phyloP scores from a whole-genome alignment of 2,329 filamentous ascomycete genomes.

The Sporothrix protearum region DNA sequence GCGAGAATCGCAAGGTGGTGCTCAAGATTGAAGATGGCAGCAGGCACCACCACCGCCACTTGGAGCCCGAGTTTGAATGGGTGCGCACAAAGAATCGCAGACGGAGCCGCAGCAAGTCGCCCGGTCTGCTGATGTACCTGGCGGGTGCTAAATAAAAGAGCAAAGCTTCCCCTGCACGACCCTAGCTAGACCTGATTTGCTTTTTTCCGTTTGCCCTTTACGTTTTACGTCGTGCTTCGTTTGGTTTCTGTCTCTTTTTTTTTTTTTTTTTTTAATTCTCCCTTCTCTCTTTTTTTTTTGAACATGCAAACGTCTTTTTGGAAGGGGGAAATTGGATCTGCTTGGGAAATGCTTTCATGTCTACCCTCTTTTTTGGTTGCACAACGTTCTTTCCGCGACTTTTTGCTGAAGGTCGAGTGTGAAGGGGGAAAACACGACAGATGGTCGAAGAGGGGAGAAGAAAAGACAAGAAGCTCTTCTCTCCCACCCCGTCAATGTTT shows the following conservation, averaged over 20 bases:
- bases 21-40: slow-evolving; percentile 47
- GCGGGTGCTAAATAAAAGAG: slow-evolving; percentile 42
- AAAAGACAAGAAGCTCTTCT: not conserved
- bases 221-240: slow-evolving; percentile 8
- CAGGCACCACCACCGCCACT: slow-evolving; percentile 42
- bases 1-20: slow-evolving; percentile 52
- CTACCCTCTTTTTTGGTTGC: not conserved
- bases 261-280: not conserved
- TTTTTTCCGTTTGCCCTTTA: not conserved
- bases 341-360: not conserved
- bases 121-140: slow-evolving; percentile 55
- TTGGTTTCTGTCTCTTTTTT: not conserved
- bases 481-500: not conserved
- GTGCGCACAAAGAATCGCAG: slow-evolving; percentile 57
- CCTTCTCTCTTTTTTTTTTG: slow-evolving; percentile 4
- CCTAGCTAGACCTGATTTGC: not conserved
- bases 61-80: slow-evolving; percentile 48
- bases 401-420: not conserved
- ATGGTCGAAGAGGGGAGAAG: not conserved
- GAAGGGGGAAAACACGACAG: not conserved
- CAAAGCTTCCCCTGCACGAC: too few species aligned
- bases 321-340: slow-evolving; percentile 10
- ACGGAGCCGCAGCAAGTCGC: slow-evolving; percentile 57
- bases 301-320: not conserved
- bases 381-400: not conserved